Conservation (phyloP, 495 filamentous ascomycete genomes). For the Aspergillus campestris region DNA sequence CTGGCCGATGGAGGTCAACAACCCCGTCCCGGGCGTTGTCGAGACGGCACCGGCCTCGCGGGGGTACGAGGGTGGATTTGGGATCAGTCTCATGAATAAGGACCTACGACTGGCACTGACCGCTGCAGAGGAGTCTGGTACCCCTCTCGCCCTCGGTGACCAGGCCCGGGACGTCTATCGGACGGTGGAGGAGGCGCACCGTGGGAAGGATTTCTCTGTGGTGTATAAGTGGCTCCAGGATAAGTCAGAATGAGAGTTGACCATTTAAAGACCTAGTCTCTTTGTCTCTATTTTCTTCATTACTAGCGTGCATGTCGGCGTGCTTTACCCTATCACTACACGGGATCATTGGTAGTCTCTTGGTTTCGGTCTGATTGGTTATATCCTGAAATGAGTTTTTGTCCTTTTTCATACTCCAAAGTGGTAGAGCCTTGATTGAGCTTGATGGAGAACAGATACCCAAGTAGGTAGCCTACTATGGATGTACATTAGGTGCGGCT, state of each 20-base stretch:
- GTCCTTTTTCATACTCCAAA: no score
- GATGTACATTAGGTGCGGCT: no score
- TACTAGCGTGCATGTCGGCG: no score
- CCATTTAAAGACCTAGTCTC: background rate
- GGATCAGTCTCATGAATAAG: conserved; percentile 77
- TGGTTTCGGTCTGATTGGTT: no score
- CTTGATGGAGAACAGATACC: no score
- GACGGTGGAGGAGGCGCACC: conserved; percentile 47
- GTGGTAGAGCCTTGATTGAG: no score
- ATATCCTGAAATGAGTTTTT: no score
- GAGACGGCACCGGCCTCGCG: conserved; percentile 61
- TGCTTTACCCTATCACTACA: no score
- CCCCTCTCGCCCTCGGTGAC: conserved; percentile 56
- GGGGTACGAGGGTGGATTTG: conserved; percentile 77
- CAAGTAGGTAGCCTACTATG: no score
- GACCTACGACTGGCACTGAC: conserved; percentile 65
- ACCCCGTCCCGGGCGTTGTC: conserved; percentile 81
- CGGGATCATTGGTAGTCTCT: no score
- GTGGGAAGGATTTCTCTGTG: conserved; percentile 76
- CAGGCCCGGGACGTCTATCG: conserved; percentile 63
- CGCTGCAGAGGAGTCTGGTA: conserved; percentile 60
- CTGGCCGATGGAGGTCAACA: conserved; percentile 90
- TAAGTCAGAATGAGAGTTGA: conserved; percentile 21
- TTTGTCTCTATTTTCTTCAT: background rate
- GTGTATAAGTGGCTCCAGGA: conserved; percentile 65